Evolutionary conservation across 2,329 filamentous ascomycete genomes (phyloP), one percentile per base, ranked within the genome.

Genomic region (Davidsoniella australis): DNA sequence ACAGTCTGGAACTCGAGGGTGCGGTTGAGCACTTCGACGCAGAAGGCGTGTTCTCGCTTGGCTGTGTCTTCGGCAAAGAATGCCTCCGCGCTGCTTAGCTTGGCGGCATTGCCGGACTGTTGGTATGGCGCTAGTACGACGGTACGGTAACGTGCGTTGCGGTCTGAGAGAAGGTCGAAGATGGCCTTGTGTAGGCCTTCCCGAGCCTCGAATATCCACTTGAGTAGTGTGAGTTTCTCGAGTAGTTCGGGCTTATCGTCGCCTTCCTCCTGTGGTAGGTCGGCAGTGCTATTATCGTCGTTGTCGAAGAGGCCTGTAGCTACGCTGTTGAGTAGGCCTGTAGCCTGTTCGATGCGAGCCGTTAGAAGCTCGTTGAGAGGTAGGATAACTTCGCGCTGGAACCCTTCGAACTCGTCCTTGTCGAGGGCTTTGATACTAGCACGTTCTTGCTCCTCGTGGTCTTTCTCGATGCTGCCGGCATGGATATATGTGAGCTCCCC

Each of bases 161-260:
- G 82, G 61, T 88, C 85, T 17, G 79, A 80, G 33, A 94, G 75
- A 9, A 96, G 68, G 57, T 93, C 84, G 59, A 86, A 94, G 48
- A 89, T 75, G 57, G 86, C 83, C 41, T 85, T 80, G 65, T 96
- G 82, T 7, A 96, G 71, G 43, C 76, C 73, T 64, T 98, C 91
- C n/a, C 88, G 80, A 1, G 84, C 82, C 62, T 98, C 91, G 57
- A 95, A 96, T 7, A 96, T 78, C 88, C 91, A 96, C 60, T 96
- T 98, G 12, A 96, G 71, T 44, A 95, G 75, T 0, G 89, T 96
- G 10, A 98, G 71, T 64, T 94, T 94, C 63, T 98, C 91, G 2
- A 96, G 69, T 0, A 96, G 72, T 63, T 98, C 91, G 0, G 91
- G 91, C 60, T 88, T 80, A 62, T 95, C 89, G 57, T 96, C 89